These are phyloP conservation scores for Cryphonectria naterciae DNA, from an alignment of 2,329 filamentous ascomycete genomes.

Conservation along the genomic window DNA sequence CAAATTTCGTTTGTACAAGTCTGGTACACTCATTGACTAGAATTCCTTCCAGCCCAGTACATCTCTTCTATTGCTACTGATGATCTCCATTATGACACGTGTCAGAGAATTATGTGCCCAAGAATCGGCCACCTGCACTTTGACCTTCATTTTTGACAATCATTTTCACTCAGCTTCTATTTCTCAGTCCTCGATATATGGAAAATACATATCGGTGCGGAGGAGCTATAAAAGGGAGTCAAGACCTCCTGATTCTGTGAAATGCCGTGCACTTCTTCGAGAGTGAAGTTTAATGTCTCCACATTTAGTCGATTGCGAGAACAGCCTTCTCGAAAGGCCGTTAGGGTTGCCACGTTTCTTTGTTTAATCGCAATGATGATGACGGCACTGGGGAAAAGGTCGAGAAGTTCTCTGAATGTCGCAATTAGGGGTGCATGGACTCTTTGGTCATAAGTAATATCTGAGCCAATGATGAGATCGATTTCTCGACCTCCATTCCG, in stretches of 20 bases:
- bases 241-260: conserved; percentile 1
- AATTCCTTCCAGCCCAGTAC: no score
- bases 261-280: background rate
- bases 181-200: background rate
- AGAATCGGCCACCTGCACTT: background rate
- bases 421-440: conserved; percentile 66
- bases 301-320: conserved; percentile 8
- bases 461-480: conserved; percentile 74
- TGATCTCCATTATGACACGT: no score
- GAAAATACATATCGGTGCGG: conserved; percentile 22
- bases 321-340: conserved; percentile 17
- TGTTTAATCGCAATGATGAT: conserved; percentile 73
- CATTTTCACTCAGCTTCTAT: background rate
- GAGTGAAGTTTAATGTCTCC: conserved; percentile 6
- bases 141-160: background rate
- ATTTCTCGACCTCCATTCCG: conserved; percentile 53
- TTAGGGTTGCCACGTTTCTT: conserved; percentile 53
- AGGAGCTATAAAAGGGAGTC: conserved; percentile 24
- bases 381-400: conserved; percentile 56
- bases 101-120: no score
- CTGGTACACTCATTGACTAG: no score
- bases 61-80: no score
- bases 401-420: conserved; percentile 66
- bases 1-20: no score
- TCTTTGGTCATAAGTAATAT: conserved; percentile 75